phyloP scores from a whole-genome alignment of 2,329 filamentous ascomycete species.

The Lecanosticta acicola region DNA sequence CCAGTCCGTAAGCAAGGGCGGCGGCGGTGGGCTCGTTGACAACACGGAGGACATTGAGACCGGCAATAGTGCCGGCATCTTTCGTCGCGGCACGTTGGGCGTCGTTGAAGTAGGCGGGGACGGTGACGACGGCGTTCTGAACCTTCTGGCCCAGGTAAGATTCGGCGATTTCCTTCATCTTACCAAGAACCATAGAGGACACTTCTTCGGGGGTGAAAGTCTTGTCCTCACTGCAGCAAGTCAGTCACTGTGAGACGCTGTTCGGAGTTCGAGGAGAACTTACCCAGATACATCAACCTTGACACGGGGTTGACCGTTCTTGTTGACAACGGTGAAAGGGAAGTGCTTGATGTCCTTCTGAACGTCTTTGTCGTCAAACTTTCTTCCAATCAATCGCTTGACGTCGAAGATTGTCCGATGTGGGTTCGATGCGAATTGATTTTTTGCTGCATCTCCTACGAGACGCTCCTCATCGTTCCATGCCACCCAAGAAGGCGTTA shows the following conservation, averaged over 20 bases:
- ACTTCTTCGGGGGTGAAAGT: constrained; percentile 75
- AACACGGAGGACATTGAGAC: constrained; percentile 93
- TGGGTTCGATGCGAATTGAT: constrained; percentile 62
- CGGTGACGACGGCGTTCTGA: constrained; percentile 95
- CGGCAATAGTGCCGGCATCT: constrained; percentile 93
- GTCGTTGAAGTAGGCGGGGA: constrained; percentile 98
- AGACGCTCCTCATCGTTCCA: constrained; percentile 93
- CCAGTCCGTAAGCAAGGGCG: constrained; percentile 89
- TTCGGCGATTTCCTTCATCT: constrained; percentile 97
- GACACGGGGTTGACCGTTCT: constrained; percentile 84
- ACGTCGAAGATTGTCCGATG: constrained; percentile 44
- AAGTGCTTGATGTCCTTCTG: constrained; percentile 97
- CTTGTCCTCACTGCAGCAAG: constrained; percentile 46
- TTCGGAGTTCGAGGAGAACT: background rate
- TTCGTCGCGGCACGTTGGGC: constrained; percentile 97
- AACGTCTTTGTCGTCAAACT: constrained; percentile 63
- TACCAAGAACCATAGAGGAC: constrained; percentile 73
- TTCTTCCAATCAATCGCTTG: constrained; percentile 50
- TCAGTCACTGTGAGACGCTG: constrained; percentile 9
- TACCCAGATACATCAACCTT: constrained; percentile 62
- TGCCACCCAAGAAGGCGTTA: constrained; percentile 60
- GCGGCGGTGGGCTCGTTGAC: constrained; percentile 97
- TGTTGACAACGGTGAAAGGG: constrained; percentile 88
- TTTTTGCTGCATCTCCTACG: constrained; percentile 95
- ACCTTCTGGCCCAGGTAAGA: constrained; percentile 82